A percentile compares a stretch with the other conserved stretches of the same genome.
Evolutionary conservation across 345 rosid genomes (phyloP).

Genomic region (Geranium brycei): DNA sequence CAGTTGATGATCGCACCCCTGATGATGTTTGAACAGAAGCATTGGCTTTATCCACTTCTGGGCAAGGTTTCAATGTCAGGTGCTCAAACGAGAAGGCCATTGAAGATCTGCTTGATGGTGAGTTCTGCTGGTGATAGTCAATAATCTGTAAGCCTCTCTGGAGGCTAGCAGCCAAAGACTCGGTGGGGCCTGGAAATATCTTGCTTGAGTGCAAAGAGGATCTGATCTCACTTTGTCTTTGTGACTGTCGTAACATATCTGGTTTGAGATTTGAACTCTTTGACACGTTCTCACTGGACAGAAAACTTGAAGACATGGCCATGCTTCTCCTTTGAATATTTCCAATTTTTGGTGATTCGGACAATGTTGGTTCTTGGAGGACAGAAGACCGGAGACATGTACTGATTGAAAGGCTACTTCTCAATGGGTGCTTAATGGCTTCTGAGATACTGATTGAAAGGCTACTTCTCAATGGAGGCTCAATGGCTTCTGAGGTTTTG

Average conservation of each 20-base stretch:
- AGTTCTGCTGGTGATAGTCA: conserved; percentile 49
- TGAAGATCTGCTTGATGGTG: conserved; percentile 45
- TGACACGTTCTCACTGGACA: conserved; percentile 34
- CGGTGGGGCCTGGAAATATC: conserved; percentile 51
- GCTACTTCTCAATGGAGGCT: too few relatives aligned
- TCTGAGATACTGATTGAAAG: conserved; percentile 3
- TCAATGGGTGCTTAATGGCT: conserved; percentile 19
- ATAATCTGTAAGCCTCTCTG: conserved; percentile 80
- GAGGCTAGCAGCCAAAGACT: conserved; percentile 88
- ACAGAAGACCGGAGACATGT: conserved; percentile 37
- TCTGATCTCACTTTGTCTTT: conserved; percentile 41
- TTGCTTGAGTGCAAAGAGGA: conserved; percentile 73
- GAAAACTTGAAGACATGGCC: conserved; percentile 34
- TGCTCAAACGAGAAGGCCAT: conserved; percentile 69
- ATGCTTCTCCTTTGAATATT: conserved; percentile 51
- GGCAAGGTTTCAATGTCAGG: conserved; percentile 49
- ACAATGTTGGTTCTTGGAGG: conserved; percentile 65
- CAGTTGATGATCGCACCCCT: background rate
- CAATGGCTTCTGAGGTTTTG: conserved; percentile 12
- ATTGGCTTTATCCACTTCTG: conserved; percentile 37
- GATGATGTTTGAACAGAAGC: background rate
- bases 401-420: conserved; percentile 47
- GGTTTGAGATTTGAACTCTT: conserved; percentile 27
- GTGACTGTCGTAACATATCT: conserved; percentile 19
- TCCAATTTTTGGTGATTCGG: conserved; percentile 86